Evolutionary conservation across 2,329 filamentous ascomycete species (phyloP), one percentile per base, ranked within the genome.

Genomic region (Thielaviopsis populi): DNA sequence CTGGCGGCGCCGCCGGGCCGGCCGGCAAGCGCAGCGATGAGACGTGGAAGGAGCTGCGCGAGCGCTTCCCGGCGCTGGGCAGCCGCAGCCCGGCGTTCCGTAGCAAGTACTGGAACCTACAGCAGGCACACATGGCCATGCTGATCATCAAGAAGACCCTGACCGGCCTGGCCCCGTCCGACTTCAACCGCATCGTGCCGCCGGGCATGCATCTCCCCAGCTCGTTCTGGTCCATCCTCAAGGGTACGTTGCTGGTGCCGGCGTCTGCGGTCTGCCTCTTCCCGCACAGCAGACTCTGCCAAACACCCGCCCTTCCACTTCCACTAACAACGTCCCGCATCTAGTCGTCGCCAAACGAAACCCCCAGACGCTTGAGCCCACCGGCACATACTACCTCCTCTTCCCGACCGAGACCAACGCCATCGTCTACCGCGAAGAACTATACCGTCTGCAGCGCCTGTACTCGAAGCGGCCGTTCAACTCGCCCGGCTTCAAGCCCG

Each of bases 141-240:
- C 76, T 91, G 48, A 76, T 85, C 50, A 73, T 91, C 43, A 76
- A 76, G 22, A 80, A 82, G 46, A 79, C 82, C 6, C 83, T 81
- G 69, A 78, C 78, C 64, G 79, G 80, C 22, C 77, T 91, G 53
- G 76, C 77, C 22, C 81, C 85, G 68, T 81, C 80, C 68, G 88
- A 92, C 74, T 91, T 92, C 73, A 79, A 83, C 67, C 84, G 87
- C 63, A 73, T 91, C 19, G 79, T 83, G 4, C 80, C 80, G 1
- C 81, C 79, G 69, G 82, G 83, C 56, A 73, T 77, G 63, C 83
- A 88, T 68, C 80, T 91, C 41, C 83, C 86, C 67, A 80, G 80
- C 48, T 91, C 88, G 87, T 77, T 80, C 10, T 78, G 77, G 63
- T 82, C 83, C 33, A 83, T 89, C 65, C 74, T 77, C 46, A 81